Percentiles rank a stretch among this genome's conserved stretches.
Conservation (phyloP, 805 yeast species). For the Wickerhamomyces xylosicus region DNA sequence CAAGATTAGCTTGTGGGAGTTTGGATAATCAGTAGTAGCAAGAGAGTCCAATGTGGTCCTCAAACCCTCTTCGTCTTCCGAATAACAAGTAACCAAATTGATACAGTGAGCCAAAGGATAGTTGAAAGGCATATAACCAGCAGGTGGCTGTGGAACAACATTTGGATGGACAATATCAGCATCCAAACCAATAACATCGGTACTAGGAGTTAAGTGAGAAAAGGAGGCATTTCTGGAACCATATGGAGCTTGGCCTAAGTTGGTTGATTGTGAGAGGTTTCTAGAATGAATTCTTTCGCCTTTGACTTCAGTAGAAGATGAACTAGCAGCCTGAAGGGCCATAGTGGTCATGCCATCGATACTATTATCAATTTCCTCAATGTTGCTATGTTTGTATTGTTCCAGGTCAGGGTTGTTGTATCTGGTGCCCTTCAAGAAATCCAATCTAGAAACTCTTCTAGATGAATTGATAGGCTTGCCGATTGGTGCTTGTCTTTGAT, state of each 20-base stretch:
- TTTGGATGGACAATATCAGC: conserved; percentile 60
- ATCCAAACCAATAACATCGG: conserved; percentile 36
- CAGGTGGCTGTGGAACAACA: conserved; percentile 86
- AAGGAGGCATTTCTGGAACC: conserved; percentile 17
- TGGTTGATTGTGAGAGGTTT: conserved; percentile 6
- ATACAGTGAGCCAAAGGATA: conserved; percentile 69
- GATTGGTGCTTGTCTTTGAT: conserved; percentile 39
- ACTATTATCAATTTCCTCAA: conserved; percentile 10
- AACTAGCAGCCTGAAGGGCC: conserved; percentile 47
- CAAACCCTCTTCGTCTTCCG: conserved; percentile 82
- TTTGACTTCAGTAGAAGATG: conserved; percentile 5
- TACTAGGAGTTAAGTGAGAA: conserved; percentile 14
- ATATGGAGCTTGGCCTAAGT: conserved; percentile 10
- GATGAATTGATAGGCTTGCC: conserved; percentile 23
- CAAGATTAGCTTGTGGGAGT: conserved; percentile 80
- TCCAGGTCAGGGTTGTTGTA: conserved; percentile 18
- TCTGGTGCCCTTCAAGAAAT: conserved; percentile 27
- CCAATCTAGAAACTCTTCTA: conserved; percentile 20
- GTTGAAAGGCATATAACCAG: conserved; percentile 77
- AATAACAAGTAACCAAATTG: conserved; percentile 84
- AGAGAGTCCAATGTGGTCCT: conserved; percentile 86
- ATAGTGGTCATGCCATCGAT: conserved; percentile 37
- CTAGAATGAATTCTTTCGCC: conserved; percentile 5
- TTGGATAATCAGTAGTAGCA: conserved; percentile 93
- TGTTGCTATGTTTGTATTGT: conserved; percentile 3